Base-by-base conservation (phyloP, 2,329 filamentous ascomycete genomes). In the Clarireedia homoeocarpa region DNA sequence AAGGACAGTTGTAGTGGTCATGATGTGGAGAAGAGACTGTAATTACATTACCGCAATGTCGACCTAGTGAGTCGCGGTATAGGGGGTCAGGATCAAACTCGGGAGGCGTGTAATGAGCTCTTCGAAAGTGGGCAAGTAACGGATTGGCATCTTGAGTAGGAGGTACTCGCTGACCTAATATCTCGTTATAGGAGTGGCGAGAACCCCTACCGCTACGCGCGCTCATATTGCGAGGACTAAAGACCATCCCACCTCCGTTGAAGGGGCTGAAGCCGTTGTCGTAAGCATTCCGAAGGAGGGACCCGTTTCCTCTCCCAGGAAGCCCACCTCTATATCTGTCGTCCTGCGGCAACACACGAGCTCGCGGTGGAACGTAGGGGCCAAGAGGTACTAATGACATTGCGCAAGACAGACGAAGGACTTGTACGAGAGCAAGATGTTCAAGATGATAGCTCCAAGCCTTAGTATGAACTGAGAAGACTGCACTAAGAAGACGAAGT, bases 311-410 rank as follows among this genome's bases (percentile, higher is more conserved):
- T 45, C 42, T 40, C 30, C 34, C 48, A 45, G 52, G 36, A 14
- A 39, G 47, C 38, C 44, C 45, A 12, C 34, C n/a, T 15, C 34
- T 10, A 54, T 54, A 54, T 49, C 52, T 46, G 30, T 54, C 52
- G 24, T 46, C 17, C n/a, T 30, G 51, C 20, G 51, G 47, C 10
- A 53, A 30, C 5, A 54, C 52, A 36, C 52, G 52, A 40, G 52
- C 45, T 54, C 52, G 52, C 23, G 45, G 45, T 17, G 52, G 45
- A 9, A 48, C 52, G 45, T 54, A 54, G 38, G 52, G 36, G 7
- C 44, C 47, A 15, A 54, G 9, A 42, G 52, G 52, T 54, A 54
- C 48, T 38, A 54, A 48, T 48, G 52, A 54, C 52, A 54, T 54
- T 54, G 23, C 52, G 40, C 40, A 24, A 5, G 26, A 23, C 17